phyloP scores from a whole-genome alignment of 2,329 filamentous ascomycete genomes.

The Podosphaera fusca region DNA sequence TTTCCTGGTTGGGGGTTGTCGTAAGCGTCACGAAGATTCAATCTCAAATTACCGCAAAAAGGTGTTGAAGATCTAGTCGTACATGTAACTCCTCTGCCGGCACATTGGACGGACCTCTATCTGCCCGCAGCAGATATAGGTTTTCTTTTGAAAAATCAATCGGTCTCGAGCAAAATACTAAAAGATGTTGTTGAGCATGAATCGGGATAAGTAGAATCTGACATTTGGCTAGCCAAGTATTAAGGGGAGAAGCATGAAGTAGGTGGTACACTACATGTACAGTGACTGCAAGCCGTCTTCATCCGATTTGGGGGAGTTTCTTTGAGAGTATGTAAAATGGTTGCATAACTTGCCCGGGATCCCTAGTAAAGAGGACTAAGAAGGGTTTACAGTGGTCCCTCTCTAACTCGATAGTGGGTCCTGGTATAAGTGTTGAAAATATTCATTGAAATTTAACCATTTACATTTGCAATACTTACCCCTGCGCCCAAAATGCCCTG shows the following conservation, averaged over 20 bases:
- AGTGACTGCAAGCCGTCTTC: neutral
- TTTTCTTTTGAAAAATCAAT: neutral
- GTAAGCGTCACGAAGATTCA: neutral
- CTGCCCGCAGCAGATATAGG: neutral
- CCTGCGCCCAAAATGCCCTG: too few relatives aligned
- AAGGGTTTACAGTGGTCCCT: neutral
- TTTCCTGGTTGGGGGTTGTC: slow-evolving; percentile 19
- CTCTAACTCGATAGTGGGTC: too few relatives aligned
- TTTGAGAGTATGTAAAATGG: neutral
- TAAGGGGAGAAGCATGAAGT: neutral
- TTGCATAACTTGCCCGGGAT: neutral
- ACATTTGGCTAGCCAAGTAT: neutral
- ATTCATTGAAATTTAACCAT: too few relatives aligned
- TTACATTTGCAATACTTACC: too few relatives aligned
- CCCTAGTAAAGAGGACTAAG: neutral
- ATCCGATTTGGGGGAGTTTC: neutral
- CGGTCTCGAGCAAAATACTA: neutral
- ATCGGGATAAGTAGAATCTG: neutral
- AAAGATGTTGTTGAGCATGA: neutral
- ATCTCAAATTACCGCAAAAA: neutral
- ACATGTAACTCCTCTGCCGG: neutral
- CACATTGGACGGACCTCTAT: neutral
- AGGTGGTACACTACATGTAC: neutral
- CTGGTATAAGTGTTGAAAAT: too few relatives aligned
- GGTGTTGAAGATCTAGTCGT: neutral